Conservation (phyloP, 331 rosid genomes). For the Spiraea crenata region DNA sequence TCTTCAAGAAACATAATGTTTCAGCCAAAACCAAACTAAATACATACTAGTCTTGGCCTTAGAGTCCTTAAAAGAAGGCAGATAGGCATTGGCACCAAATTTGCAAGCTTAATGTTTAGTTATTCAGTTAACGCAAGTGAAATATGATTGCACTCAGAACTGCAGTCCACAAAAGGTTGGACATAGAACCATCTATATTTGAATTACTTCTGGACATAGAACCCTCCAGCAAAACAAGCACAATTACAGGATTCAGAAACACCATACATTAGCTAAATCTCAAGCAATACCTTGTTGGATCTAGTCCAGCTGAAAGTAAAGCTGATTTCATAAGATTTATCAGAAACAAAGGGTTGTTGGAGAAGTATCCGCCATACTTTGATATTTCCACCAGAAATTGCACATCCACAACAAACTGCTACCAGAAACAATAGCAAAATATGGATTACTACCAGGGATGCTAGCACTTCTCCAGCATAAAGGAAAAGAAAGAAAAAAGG, state of each 20-base stretch:
- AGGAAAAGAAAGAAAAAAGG: neutral
- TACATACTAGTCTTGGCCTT: too few species aligned
- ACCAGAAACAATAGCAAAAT: conserved; percentile 24
- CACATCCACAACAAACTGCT: conserved; percentile 65
- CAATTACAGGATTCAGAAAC: neutral
- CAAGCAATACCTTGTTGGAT: conserved; percentile 50
- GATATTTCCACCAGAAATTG: conserved; percentile 68
- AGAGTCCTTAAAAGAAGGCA: too few species aligned
- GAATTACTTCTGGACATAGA: neutral
- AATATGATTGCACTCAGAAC: too few species aligned
- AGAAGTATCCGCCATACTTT: conserved; percentile 62
- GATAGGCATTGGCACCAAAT: neutral
- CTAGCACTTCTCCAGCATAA: neutral
- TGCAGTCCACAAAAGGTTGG: too few species aligned
- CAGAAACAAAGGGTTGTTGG: conserved; percentile 46
- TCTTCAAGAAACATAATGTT: too few species aligned
- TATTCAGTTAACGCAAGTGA: neutral
- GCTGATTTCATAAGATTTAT: conserved; percentile 59
- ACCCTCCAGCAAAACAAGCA: neutral
- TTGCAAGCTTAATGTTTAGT: neutral
- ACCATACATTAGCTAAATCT: neutral
- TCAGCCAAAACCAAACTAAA: too few species aligned
- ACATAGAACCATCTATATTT: too few species aligned
- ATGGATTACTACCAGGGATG: neutral
- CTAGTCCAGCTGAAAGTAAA: conserved; percentile 48